Base-by-base conservation (phyloP, 352 stramenopile genomes). In the Globisporangium solare region DNA sequence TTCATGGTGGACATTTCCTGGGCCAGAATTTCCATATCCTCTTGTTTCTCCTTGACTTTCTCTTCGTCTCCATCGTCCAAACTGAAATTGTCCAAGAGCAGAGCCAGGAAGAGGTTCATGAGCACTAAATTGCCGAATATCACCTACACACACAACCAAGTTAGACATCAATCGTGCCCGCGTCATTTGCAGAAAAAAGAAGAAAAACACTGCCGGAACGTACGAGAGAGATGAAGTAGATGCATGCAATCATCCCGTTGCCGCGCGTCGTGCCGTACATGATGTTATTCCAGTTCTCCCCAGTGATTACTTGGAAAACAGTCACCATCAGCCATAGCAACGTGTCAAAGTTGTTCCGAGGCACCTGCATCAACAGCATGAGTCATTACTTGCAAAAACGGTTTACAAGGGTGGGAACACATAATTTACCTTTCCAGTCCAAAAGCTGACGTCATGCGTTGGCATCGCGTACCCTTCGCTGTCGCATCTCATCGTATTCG, bases 61-160 rank as follows among this genome's bases (percentile, higher is more conserved):
- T 60, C 61, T 51, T 83, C 70, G 14, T 88, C 71, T 39, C 75
- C 74, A n/a, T 90, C 80, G 1, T 91, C 74, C 5, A 68, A 65
- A 47, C 79, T 87, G 50, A 98, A 98, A 51, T 95, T 93, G 54
- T 94, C 79, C 11, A 98, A 73, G 8, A 98, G 50, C 39, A 98
- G 78, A 3, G 93, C 94, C 32, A 97, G 65, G 64, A 98, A 98
- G 46, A 98, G 60, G 63, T 98, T 98, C 71, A 98, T 93, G 5
- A 98, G 63, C 21, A 97, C 83, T 56, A 97, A 98, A 35, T 88
- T 74, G 18, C 92, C 94, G 22, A 98, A 66, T 4, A 98, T 75
- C 20, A 97, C 73, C 79, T 87, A 22, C 24, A 2, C 24, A 27
- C 24, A 27, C 5, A 27, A 27, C 2, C 24, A 27, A 27, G 24